Base-by-base conservation (phyloP, 495 filamentous ascomycete genomes). In the Penicillium nucicola region DNA sequence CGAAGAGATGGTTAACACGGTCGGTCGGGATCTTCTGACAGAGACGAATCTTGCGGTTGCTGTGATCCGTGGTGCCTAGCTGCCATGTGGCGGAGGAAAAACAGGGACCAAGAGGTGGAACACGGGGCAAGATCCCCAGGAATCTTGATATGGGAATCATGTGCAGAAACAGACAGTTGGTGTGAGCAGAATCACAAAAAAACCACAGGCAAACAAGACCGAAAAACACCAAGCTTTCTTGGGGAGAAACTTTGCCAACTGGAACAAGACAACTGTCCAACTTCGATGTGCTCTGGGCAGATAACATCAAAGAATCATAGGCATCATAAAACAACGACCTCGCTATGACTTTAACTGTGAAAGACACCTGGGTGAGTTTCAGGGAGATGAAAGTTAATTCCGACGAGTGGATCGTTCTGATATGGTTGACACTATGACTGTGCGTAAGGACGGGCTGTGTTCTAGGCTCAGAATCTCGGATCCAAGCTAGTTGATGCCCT, bases 1-100 rank as follows among this genome's bases (percentile, higher is more conserved):
- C 67, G 68, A 79, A 83, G 81, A 82, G 77, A 78, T 78, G 76
- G 86, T 81, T 91, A 77, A 90, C 86, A 80, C 82, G 83, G 80
- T 79, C 80, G 85, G 81, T 82, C 83, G 68, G 75, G 79, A 67
- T 60, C 65, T 69, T 62, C 57, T 15, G 32, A 46, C 13, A 59
- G 76, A 77, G 71, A 72, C 66, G 68, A 60, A 68, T 74, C 72
- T 76, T 74, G 78, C 72, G 67, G 69, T 37, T 81, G 74, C 79
- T 77, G 71, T 68, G 74, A 77, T 70, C 61, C 61, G 58, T 74
- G 76, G 71, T 65, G 37, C 47, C 58, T 58, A 59, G 61, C 48
- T 64, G 66, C 64, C 69, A 67, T 68, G 67, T 55, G 51, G 48
- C 23, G 32, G 35, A 41, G 39, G 50, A 37, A 64, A 17, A 38